Percentiles rank a stretch among this genome's conserved stretches.
These are phyloP conservation scores for Metarhizium robertsii DNA, from an alignment of 2,329 filamentous ascomycete genomes.

Conservation along the genomic window DNA sequence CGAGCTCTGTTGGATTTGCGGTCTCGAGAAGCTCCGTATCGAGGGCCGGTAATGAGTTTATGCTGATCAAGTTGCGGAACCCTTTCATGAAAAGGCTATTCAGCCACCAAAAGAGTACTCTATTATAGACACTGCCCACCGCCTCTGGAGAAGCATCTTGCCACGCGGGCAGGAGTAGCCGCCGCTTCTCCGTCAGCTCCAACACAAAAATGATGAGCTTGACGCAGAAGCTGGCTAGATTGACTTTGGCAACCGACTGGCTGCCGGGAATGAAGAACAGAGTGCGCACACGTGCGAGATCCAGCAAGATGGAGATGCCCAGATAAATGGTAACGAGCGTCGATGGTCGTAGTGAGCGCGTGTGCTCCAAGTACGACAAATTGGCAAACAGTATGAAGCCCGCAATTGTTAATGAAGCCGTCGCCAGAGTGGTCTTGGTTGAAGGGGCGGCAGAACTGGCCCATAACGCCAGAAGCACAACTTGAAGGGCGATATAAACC, in stretches of 20 bases:
- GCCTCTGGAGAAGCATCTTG: not conserved
- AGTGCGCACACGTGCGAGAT: constrained; percentile 20
- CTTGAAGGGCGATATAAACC: constrained; percentile 4
- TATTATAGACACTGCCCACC: not conserved
- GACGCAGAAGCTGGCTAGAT: constrained; percentile 14
- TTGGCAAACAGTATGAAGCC: not conserved
- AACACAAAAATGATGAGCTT: constrained; percentile 18
- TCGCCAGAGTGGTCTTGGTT: not conserved
- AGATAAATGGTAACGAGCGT: constrained; percentile 20
- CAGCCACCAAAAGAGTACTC: constrained; percentile 22
- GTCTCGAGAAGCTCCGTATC: constrained; percentile 10
- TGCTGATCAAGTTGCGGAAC: constrained; percentile 14
- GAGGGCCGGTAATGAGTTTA: constrained; percentile 9
- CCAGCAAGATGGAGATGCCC: constrained; percentile 20
- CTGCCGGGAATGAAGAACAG: constrained; percentile 17
- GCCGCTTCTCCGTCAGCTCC: constrained; percentile 16
- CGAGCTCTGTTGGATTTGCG: constrained; percentile 7
- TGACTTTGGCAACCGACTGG: constrained; percentile 13
- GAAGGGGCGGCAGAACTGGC: constrained; percentile 1
- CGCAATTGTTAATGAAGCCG: constrained; percentile 7
- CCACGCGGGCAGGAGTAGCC: constrained; percentile 11
- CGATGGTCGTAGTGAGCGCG: constrained; percentile 21
- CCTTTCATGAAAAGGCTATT: constrained; percentile 18
- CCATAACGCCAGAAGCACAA: constrained; percentile 12
- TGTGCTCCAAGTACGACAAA: constrained; percentile 23